Evolutionary conservation across 805 yeast species (phyloP).

Genomic region (Nematodospora valgi): DNA sequence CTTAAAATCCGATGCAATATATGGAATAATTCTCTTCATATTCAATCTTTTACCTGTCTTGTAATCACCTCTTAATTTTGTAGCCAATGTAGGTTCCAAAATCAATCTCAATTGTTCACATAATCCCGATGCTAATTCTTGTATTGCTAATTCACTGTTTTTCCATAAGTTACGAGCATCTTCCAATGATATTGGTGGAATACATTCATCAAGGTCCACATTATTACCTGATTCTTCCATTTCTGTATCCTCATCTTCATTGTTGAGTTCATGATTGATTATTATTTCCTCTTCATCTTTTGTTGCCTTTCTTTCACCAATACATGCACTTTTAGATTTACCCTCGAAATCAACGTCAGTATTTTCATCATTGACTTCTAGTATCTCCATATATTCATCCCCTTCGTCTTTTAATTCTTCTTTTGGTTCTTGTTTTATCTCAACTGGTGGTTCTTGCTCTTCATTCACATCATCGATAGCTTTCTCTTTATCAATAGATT

Average conservation of each 20-base stretch:
- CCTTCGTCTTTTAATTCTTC: constrained; percentile 21
- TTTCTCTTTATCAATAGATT: constrained; percentile 71
- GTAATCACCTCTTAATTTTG: constrained; percentile 91
- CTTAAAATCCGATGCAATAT: constrained; percentile 95
- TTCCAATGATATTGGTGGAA: constrained; percentile 51
- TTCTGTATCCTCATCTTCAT: constrained; percentile 17
- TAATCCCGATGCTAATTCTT: constrained; percentile 79
- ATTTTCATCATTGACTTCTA: constrained; percentile 22
- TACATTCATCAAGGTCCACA: constrained; percentile 2
- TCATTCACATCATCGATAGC: constrained; percentile 64
- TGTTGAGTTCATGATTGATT: constrained; percentile 11
- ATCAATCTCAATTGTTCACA: constrained; percentile 92
- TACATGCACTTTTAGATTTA: constrained; percentile 47
- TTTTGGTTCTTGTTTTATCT: constrained; percentile 26
- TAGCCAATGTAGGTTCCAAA: constrained; percentile 93
- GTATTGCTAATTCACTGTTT: constrained; percentile 77
- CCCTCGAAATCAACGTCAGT: constrained; percentile 47
- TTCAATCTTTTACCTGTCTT: constrained; percentile 95
- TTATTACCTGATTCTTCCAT: constrained; percentile 14
- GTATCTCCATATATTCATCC: constrained; percentile 28
- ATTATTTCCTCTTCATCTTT: constrained; percentile 17
- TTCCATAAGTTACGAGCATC: constrained; percentile 81
- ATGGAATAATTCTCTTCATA: constrained; percentile 96
- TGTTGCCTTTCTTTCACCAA: constrained; percentile 42
- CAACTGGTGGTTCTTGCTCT: constrained; percentile 21